Evolutionary conservation across 805 yeast genomes (phyloP).

Genomic region (Ogataea wickerhamii): DNA sequence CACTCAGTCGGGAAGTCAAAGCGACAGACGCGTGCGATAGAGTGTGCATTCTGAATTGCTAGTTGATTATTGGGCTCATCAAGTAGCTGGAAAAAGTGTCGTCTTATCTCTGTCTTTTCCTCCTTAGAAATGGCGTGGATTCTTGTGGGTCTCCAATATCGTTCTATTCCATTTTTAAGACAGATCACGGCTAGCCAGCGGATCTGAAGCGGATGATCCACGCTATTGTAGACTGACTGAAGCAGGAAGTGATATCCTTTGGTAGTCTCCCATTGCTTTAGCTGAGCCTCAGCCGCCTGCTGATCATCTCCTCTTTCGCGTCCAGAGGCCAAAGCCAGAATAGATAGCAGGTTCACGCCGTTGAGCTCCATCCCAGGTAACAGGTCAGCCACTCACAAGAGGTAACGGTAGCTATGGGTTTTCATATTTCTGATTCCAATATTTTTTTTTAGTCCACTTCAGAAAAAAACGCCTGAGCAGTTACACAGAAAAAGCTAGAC

Average conservation of each 20-base stretch:
- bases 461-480: too few species aligned
- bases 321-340: conserved; percentile 48
- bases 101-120: conserved; percentile 65
- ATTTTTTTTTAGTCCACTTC: too few species aligned
- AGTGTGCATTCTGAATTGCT: conserved; percentile 79
- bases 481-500: too few species aligned
- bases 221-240: conserved; percentile 56
- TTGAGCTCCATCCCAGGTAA: conserved; percentile 28
- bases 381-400: too few species aligned
- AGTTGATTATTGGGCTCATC: conserved; percentile 73
- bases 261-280: conserved; percentile 64
- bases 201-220: conserved; percentile 54
- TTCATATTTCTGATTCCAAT: too few species aligned
- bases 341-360: conserved; percentile 30
- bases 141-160: conserved; percentile 75
- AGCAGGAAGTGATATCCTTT: conserved; percentile 36
- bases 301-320: conserved; percentile 50
- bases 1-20: conserved; percentile 85
- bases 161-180: conserved; percentile 83
- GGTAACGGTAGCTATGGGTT: too few species aligned
- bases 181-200: conserved; percentile 88
- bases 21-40: conserved; percentile 73
- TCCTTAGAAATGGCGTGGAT: conserved; percentile 50
- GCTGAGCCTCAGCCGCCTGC: conserved; percentile 62
- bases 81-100: conserved; percentile 51